phyloP scores from a whole-genome alignment of 495 filamentous ascomycete species.

The Emericellopsis terricola region DNA sequence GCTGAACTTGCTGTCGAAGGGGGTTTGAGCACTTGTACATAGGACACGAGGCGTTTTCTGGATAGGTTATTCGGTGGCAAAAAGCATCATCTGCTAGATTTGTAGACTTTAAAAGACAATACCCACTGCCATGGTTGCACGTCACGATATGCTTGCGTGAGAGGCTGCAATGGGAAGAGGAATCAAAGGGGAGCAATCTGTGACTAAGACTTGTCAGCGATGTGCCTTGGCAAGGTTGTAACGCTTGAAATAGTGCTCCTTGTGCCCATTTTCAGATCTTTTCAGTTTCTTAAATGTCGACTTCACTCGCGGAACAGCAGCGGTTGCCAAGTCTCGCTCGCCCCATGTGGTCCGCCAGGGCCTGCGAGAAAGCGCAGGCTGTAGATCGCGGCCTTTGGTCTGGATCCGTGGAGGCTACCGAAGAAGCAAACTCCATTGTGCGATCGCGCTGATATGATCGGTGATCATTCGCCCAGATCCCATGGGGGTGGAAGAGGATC shows the following conservation, averaged over 20 bases:
- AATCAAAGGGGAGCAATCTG: background rate
- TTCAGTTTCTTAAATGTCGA: constrained; percentile 18
- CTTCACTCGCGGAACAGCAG: constrained; percentile 11
- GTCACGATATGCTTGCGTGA: background rate
- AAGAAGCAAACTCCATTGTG: constrained; percentile 22
- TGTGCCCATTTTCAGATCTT: constrained; percentile 26
- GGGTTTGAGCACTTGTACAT: too few relatives aligned
- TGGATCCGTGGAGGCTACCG: constrained; percentile 11
- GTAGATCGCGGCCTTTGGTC: constrained; percentile 31
- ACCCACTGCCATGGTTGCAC: background rate
- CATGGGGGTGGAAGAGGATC: constrained; percentile 7
- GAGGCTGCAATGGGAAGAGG: background rate
- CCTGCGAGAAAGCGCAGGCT: too few relatives aligned
- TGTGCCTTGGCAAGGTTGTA: too few relatives aligned
- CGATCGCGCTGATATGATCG: constrained; percentile 11
- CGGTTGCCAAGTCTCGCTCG: constrained; percentile 12
- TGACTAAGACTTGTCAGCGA: too few relatives aligned
- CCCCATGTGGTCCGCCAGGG: too few relatives aligned
- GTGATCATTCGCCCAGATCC: constrained; percentile 13
- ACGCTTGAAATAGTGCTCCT: too few relatives aligned
- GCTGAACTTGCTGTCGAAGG: constrained; percentile 64
- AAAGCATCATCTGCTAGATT: too few relatives aligned
- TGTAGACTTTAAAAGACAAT: too few relatives aligned
- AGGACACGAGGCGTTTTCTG: too few relatives aligned
- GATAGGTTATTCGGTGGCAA: too few relatives aligned